These are phyloP conservation scores for Rhodotorula sp. DNA, from an alignment of 1,284 basidiomycete species.

Conservation along the genomic window DNA sequence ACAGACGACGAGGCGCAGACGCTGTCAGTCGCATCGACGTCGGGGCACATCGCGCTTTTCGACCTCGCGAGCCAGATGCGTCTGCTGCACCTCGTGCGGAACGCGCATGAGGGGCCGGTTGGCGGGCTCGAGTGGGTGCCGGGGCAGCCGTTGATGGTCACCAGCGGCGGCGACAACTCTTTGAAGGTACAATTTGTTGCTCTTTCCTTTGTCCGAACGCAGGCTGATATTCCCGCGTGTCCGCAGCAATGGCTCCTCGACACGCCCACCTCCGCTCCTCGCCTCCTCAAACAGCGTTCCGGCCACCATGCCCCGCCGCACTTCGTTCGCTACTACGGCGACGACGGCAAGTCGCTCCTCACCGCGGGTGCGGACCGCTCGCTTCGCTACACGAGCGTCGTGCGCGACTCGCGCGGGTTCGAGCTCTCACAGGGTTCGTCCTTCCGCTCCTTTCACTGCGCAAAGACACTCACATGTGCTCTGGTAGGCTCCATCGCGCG, in stretches of 20 bases:
- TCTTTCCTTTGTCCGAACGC: conserved; percentile 29
- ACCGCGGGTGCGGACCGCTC: conserved; percentile 79
- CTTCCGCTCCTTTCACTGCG: neutral
- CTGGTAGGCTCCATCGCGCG: conserved; percentile 73
- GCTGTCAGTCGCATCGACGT: conserved; percentile 80
- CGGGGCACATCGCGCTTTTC: conserved; percentile 85
- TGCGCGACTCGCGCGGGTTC: conserved; percentile 87
- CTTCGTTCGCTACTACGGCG: conserved; percentile 90
- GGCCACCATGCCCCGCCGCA: conserved; percentile 91
- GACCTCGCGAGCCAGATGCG: conserved; percentile 66
- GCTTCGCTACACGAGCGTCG: conserved; percentile 85
- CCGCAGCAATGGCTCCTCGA: conserved; percentile 98
- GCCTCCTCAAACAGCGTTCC: conserved; percentile 85
- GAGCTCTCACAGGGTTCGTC: conserved; percentile 86
- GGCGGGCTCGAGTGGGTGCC: conserved; percentile 83
- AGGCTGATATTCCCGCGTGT: conserved; percentile 59
- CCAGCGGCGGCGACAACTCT: conserved; percentile 87
- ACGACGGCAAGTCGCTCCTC: conserved; percentile 91
- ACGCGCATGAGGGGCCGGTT: conserved; percentile 81
- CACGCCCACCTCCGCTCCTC: conserved; percentile 77
- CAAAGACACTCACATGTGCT: neutral
- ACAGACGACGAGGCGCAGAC: conserved; percentile 56
- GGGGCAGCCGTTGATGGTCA: conserved; percentile 83
- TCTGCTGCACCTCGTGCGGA: conserved; percentile 77
- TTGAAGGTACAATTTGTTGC: conserved; percentile 73